phyloP scores from a whole-genome alignment of 2,329 filamentous ascomycete genomes.

The Dichotomopilus funicola region DNA sequence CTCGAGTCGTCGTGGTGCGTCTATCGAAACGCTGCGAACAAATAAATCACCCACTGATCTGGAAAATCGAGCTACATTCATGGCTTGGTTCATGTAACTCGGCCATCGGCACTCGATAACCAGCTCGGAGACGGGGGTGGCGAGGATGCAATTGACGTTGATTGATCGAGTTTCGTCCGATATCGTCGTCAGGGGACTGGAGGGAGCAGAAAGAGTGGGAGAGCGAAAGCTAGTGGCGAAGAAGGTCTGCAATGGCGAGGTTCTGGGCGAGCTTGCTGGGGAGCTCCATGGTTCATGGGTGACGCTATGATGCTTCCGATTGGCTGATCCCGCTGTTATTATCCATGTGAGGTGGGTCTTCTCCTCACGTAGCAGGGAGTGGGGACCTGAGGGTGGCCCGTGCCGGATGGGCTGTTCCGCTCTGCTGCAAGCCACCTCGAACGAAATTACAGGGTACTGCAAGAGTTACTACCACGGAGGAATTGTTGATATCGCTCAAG shows the following conservation, averaged over 20 bases:
- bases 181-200: not conserved
- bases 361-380: not conserved
- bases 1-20: not conserved
- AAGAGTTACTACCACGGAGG: not conserved
- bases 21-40: constrained; percentile 3
- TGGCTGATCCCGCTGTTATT: constrained; percentile 1
- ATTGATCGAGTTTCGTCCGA: not conserved
- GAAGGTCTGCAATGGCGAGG: not conserved
- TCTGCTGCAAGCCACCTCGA: too few relatives aligned
- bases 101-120: constrained; percentile 11
- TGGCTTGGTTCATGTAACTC: constrained; percentile 1
- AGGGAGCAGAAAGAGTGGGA: not conserved
- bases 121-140: not conserved
- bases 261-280: not conserved
- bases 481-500: not conserved
- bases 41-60: constrained; percentile 11
- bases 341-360: not conserved
- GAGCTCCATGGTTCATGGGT: constrained; percentile 1
- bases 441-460: not conserved
- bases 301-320: not conserved
- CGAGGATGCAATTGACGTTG: constrained; percentile 5
- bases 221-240: constrained; percentile 2
- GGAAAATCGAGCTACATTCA: constrained; percentile 7
- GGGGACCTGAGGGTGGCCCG: not conserved
- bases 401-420: not conserved